A percentile compares a stretch with the other conserved stretches of the same genome.
phyloP scores from a whole-genome alignment of 108 stramenopile genomes.

The Skeletonema menzelii region DNA sequence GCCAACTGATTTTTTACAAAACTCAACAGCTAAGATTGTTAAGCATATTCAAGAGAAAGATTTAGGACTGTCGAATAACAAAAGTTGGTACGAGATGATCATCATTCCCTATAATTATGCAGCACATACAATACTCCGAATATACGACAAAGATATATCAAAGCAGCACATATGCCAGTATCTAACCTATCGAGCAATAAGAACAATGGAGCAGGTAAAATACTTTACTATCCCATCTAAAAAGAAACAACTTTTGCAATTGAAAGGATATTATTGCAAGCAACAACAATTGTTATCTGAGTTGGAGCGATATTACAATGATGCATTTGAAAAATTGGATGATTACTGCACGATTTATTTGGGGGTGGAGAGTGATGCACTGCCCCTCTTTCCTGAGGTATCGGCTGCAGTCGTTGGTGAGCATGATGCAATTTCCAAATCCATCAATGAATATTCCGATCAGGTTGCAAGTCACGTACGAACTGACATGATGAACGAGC shows the following conservation, averaged over 20 bases:
- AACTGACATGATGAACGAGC: constrained; percentile 16
- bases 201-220: constrained; percentile 1
- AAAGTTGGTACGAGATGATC: not conserved
- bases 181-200: constrained; percentile 9
- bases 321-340: constrained; percentile 28
- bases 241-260: not conserved
- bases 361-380: constrained; percentile 28
- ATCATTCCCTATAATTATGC: not conserved
- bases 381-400: constrained; percentile 23
- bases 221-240: constrained; percentile 19
- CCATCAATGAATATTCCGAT: constrained; percentile 4
- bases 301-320: constrained; percentile 6
- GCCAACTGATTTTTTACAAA: not conserved
- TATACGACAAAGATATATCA: not conserved
- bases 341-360: constrained; percentile 24
- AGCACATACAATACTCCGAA: not conserved
- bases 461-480: constrained; percentile 10
- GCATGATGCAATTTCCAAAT: not conserved
- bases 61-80: not conserved
- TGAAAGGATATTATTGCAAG: not conserved
- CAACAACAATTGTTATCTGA: constrained; percentile 5
- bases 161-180: not conserved
- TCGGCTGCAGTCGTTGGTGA: not conserved
- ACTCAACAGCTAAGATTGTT: not conserved
- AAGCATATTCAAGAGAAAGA: not conserved